phyloP scores from a whole-genome alignment of 2,329 filamentous ascomycete species.

The Didymosphaeria variabile region DNA sequence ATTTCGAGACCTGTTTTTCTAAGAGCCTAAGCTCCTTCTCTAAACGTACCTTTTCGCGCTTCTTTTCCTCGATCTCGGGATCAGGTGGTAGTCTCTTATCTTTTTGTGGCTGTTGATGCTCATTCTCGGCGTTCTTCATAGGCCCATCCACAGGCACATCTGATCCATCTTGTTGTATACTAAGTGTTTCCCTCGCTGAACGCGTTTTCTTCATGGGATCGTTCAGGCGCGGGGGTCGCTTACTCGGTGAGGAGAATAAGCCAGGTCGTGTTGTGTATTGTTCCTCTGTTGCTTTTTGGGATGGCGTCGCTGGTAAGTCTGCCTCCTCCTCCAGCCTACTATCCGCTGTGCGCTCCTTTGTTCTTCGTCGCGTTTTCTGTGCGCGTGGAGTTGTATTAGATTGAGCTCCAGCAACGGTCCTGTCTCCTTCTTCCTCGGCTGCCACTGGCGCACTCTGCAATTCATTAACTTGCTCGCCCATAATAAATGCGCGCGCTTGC shows the following conservation, averaged over 20 bases:
- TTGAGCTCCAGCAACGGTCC: slow-evolving; percentile 14
- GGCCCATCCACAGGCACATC: slow-evolving; percentile 23
- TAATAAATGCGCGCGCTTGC: slow-evolving; percentile 30
- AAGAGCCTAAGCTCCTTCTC: slow-evolving; percentile 40
- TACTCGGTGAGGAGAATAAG: slow-evolving; percentile 45
- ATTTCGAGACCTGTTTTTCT: slow-evolving; percentile 43
- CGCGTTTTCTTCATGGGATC: slow-evolving; percentile 27
- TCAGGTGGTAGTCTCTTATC: slow-evolving; percentile 26
- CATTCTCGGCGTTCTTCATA: slow-evolving; percentile 10
- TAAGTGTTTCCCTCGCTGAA: slow-evolving; percentile 23
- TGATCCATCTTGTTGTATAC: slow-evolving; percentile 24
- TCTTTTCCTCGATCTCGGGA: slow-evolving; percentile 38
- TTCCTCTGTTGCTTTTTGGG: slow-evolving; percentile 22
- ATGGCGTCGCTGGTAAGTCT: slow-evolving; percentile 34
- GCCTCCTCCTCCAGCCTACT: slow-evolving; percentile 22
- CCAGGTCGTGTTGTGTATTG: slow-evolving; percentile 35
- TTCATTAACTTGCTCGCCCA: slow-evolving; percentile 25
- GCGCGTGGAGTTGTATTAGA: slow-evolving; percentile 25
- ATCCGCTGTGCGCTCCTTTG: background rate
- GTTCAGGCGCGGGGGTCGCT: slow-evolving; percentile 34
- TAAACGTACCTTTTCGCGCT: slow-evolving; percentile 41
- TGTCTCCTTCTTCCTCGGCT: background rate
- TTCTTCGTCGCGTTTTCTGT: slow-evolving; percentile 8
- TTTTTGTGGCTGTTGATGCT: slow-evolving; percentile 10
- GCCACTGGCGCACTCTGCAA: slow-evolving; percentile 9